Evolutionary conservation across 2,329 filamentous ascomycete genomes (phyloP).

Genomic region (Monilinia polystroma): DNA sequence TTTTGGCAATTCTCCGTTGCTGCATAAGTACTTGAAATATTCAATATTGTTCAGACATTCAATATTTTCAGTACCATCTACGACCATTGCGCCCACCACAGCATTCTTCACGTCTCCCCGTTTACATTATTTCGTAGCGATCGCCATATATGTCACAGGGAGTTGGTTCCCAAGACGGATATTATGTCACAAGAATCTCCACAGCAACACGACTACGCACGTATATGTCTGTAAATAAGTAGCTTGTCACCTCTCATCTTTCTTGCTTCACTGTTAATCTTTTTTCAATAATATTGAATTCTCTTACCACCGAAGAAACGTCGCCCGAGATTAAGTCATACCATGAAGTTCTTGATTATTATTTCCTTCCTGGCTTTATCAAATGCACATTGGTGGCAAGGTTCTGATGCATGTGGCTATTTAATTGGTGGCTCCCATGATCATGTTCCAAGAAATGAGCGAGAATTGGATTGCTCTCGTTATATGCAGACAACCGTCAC

Average conservation of each 20-base stretch:
- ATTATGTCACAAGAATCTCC: neutral
- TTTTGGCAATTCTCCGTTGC: neutral
- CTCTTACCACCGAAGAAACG: neutral
- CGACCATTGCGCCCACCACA: neutral
- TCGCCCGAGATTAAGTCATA: neutral
- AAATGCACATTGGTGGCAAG: constrained; percentile 12
- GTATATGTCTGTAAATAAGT: neutral
- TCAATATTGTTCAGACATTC: constrained; percentile 9
- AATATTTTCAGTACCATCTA: neutral
- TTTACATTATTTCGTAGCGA: neutral
- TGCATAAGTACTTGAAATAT: neutral
- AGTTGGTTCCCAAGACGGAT: constrained; percentile 2
- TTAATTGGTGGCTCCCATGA: constrained; percentile 4
- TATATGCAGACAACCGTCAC: constrained; percentile 14
- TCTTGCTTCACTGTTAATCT: neutral
- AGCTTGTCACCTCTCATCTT: neutral
- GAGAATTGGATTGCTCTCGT: constrained; percentile 15
- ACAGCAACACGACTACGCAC: neutral
- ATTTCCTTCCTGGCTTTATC: constrained; percentile 5
- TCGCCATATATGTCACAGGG: neutral
- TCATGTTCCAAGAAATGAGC: constrained; percentile 4
- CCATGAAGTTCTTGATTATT: constrained; percentile 1
- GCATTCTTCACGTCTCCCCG: constrained; percentile 13
- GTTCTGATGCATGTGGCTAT: constrained; percentile 1
- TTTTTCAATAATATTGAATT: neutral